Base-by-base conservation (phyloP, 768 basidiomycete species). In the Auricularia auricula-judae region DNA sequence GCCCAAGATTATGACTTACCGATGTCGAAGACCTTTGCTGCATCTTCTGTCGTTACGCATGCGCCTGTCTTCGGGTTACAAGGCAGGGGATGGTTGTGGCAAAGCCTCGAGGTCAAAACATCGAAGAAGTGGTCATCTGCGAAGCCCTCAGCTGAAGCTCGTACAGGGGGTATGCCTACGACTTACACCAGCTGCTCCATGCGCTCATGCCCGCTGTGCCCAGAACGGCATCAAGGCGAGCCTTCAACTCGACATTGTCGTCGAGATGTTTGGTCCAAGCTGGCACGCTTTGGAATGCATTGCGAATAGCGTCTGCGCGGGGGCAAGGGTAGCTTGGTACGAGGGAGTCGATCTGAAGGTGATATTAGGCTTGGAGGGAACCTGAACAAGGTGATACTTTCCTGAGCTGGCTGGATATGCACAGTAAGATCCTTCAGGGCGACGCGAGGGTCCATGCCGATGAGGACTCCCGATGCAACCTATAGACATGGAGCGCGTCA, bases 81-180 rank as follows among this genome's bases (percentile, higher is more conserved):
- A 0, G 81, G 81, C 14, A 82, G 70, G 0, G 76, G 70, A 63
- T 79, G 79, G 1, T 76, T 77, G 63, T 79, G 70, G 66, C 81
- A 82, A 1, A 79, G 81, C 59, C 81, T 71, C 3, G 81, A 79
- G 18, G 73, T 77, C 69, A 82, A 80, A n/a, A 78, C 78, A 68
- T 82, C 81, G 68, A 82, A 82, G 72, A 77, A 82, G 64, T 81
- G 81, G 64, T 82, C 79, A 66, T 80, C 78, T 79, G 65, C 3
- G 12, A 36, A 12, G 7, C 18, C 23, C 43, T 5, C 43, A 51
- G 36, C 23, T 61, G 34, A 60, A 14, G 18, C 33, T 63, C 63
- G 42, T 36, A 53, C 16, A 61, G 16, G 16, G 10, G 36, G 42
- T 16, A 21, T 3, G 23, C 42, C 36, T 10, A 61, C 12, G 62